Conservation (phyloP, 192 early-diverging fungal genomes). For the Mortierella antarctica region DNA sequence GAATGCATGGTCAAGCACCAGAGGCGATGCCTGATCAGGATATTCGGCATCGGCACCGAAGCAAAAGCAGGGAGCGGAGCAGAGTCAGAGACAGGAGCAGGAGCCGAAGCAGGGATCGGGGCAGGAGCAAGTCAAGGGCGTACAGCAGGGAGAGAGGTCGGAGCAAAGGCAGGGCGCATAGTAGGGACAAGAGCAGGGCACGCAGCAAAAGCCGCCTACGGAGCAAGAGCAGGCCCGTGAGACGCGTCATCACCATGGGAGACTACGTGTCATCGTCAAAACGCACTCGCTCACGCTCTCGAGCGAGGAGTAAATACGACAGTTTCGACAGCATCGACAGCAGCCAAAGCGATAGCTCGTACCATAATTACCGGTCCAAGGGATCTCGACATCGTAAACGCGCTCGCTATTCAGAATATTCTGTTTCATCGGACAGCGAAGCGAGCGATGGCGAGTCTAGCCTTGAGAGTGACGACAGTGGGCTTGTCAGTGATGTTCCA, state of each 20-base stretch:
- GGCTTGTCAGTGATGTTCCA: slow-evolving; percentile 12
- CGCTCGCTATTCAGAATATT: neutral
- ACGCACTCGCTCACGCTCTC: neutral
- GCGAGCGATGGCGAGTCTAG: neutral
- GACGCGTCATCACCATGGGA: slow-evolving; percentile 25
- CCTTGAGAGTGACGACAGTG: slow-evolving; percentile 8
- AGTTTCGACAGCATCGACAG: neutral
- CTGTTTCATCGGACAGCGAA: slow-evolving; percentile 5
- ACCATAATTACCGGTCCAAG: neutral
- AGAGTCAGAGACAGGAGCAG: neutral
- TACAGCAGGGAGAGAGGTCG: neutral
- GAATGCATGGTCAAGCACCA: neutral
- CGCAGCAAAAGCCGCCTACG: slow-evolving; percentile 9
- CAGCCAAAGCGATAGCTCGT: too few relatives aligned
- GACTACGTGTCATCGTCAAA: neutral
- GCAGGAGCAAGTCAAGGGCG: neutral
- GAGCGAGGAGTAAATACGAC: neutral
- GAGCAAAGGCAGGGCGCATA: neutral
- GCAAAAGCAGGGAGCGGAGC: slow-evolving; percentile 8
- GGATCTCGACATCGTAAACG: slow-evolving; percentile 1
- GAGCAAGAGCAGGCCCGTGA: slow-evolving; percentile 18
- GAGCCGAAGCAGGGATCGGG: slow-evolving; percentile 1
- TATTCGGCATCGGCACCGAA: neutral
- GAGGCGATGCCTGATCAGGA: neutral
- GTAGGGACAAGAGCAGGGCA: slow-evolving; percentile 4